phyloP scores from a whole-genome alignment of 2,329 filamentous ascomycete species.

The Metarhizium sp. region DNA sequence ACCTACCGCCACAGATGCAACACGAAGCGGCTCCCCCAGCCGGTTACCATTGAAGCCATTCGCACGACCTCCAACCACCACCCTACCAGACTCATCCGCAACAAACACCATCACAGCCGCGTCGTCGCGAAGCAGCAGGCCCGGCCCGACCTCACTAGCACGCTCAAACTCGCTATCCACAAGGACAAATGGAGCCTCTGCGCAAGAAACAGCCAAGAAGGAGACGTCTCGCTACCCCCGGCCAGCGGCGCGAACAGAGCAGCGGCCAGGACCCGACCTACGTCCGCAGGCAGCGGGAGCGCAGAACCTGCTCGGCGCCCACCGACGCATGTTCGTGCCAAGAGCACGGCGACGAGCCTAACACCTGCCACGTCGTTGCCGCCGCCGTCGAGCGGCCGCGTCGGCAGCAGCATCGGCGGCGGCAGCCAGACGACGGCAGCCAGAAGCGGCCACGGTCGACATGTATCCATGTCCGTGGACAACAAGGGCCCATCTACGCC shows the following conservation, averaged over 20 bases:
- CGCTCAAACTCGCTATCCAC: conserved; percentile 15
- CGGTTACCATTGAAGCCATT: conserved; percentile 39
- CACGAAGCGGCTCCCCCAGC: conserved; percentile 36
- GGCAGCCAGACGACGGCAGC: background rate
- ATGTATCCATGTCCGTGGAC: conserved; percentile 6
- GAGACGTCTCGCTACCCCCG: conserved; percentile 22
- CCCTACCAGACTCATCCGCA: conserved; percentile 11
- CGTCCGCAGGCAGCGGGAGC: conserved; percentile 17
- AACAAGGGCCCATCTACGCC: conserved; percentile 5
- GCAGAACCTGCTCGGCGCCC: conserved; percentile 10
- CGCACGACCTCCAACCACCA: conserved; percentile 21
- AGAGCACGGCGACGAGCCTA: conserved; percentile 20
- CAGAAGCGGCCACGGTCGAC: conserved; percentile 10
- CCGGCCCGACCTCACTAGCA: conserved; percentile 6
- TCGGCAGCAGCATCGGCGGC: background rate
- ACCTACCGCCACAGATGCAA: conserved; percentile 8
- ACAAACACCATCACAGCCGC: conserved; percentile 3
- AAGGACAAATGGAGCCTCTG: background rate
- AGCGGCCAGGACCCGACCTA: conserved; percentile 16
- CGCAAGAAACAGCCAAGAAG: conserved; percentile 11
- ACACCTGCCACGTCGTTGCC: conserved; percentile 18
- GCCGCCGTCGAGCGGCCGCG: conserved; percentile 17
- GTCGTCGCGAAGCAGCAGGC: conserved; percentile 7
- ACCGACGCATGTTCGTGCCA: conserved; percentile 20
- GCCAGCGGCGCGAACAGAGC: conserved; percentile 22